Conservation (phyloP, 2,329 filamentous ascomycete species). For the Xylariomycetidae sp. region DNA sequence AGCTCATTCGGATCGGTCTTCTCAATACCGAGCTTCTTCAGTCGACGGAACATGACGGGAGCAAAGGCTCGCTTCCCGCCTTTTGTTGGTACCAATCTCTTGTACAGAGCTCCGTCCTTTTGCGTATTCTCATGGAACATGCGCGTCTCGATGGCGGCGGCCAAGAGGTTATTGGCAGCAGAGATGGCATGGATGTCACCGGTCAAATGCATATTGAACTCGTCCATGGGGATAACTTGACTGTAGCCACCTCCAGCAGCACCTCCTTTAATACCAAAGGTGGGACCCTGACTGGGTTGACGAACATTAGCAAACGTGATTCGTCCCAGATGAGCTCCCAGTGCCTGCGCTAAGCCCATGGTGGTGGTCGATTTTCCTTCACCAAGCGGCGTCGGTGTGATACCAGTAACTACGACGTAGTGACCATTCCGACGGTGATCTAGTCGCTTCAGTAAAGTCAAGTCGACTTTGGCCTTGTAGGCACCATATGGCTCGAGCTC, state of each 20-base stretch:
- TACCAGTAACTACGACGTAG: conserved; percentile 90
- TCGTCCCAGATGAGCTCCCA: conserved; percentile 82
- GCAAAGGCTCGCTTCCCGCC: conserved; percentile 84
- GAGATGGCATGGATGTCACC: conserved; percentile 98
- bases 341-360: conserved; percentile 87
- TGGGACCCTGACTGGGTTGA: conserved; percentile 94
- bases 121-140: conserved; percentile 98
- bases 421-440: conserved; percentile 83
- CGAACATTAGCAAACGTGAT: conserved; percentile 95
- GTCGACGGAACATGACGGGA: conserved; percentile 84
- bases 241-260: conserved; percentile 97
- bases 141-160: conserved; percentile 92
- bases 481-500: conserved; percentile 94
- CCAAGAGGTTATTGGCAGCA: conserved; percentile 93
- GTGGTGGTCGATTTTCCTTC: conserved; percentile 99
- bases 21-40: conserved; percentile 93
- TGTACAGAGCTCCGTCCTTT: conserved; percentile 83
- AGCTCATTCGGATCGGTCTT: conserved; percentile 92
- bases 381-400: conserved; percentile 92
- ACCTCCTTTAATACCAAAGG: conserved; percentile 98
- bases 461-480: conserved; percentile 92
- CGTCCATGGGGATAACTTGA: conserved; percentile 99
- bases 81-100: conserved; percentile 81
- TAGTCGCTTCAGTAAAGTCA: conserved; percentile 75
- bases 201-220: conserved; percentile 97